A percentile compares a stretch with the other conserved stretches of the same genome.
phyloP scores from a whole-genome alignment of 2,329 filamentous ascomycete species.

The Cercospora sp. region DNA sequence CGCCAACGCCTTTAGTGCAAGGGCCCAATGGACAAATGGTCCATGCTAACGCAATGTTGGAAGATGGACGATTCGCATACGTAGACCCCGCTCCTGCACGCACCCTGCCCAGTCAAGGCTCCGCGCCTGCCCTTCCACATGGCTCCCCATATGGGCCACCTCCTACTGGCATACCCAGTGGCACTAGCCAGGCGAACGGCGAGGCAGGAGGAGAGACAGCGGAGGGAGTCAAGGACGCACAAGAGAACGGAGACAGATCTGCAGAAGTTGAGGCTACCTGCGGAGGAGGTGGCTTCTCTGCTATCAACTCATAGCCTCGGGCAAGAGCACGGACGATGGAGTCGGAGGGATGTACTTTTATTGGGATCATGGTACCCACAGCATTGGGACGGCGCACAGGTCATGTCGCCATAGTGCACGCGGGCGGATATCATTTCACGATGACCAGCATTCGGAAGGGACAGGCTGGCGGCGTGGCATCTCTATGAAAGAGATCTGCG shows the following conservation, averaged over 20 bases:
- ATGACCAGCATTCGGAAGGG: background rate
- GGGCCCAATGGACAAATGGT: conserved; percentile 20
- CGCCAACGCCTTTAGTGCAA: conserved; percentile 15
- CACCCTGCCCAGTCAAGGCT: conserved; percentile 10
- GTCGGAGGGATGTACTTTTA: background rate
- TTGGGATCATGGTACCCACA: background rate
- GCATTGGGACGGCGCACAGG: background rate
- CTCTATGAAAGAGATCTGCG: background rate
- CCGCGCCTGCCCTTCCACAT: conserved; percentile 24
- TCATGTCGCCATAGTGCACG: background rate
- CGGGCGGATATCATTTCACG: background rate
- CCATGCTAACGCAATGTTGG: conserved; percentile 18
- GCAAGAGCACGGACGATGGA: background rate
- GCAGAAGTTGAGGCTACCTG: background rate
- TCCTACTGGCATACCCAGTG: conserved; percentile 24
- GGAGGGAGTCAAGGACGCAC: conserved; percentile 1
- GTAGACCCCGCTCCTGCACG: conserved; percentile 2
- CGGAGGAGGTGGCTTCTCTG: conserved; percentile 10
- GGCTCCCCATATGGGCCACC: conserved; percentile 26
- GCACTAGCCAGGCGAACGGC: conserved; percentile 10
- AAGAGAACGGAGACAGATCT: conserved; percentile 9
- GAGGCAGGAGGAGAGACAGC: conserved; percentile 3
- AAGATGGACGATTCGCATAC: conserved; percentile 20
- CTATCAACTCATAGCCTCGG: conserved; percentile 15
- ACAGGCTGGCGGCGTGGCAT: background rate